Evolutionary conservation across 495 filamentous ascomycete genomes (phyloP), one percentile per base, ranked within the genome.

Genomic region (Astrocystis sublimbata): DNA sequence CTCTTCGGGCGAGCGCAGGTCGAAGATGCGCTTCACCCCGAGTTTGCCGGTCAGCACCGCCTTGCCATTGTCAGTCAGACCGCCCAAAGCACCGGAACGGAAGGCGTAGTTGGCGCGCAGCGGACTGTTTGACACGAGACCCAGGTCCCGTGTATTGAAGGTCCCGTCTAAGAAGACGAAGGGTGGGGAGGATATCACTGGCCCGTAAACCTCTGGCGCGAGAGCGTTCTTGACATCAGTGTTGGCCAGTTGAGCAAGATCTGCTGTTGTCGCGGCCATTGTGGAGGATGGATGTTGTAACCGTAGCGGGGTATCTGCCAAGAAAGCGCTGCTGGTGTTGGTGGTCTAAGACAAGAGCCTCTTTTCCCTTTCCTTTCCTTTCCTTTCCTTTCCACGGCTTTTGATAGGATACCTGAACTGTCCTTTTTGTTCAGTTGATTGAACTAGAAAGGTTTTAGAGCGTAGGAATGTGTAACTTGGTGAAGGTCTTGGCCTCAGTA

Each of bases 71-170:
- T 67, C 60, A n/a, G 53, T 64, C 24, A 84, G 52, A 49, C 62
- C 71, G 0, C 69, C 65, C 9, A 84, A 69, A 0, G 76, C 74
- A 50, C 81, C 85, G 4, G 79, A 84, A 58, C 81, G 86, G 73
- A 79, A 86, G 46, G 77, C 73, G 55, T 74, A 76, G 42, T 78
- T 76, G 0, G 78, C 69, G 6, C 77, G 76, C 24, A 86, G 45
- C 2, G 69, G 73, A 31, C 68, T 72, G 57, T 71, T 77, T 47
- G 75, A 68, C 3, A 79, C 74, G 35, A 76, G 76, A 64, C 82
- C 83, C 31, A 87, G 62, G 59, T 84, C 83, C 43, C 83, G 84
- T 33, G 84, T 73, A 67, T 87, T 86, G 71, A 80, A 76, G 26
- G 72, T 75, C 26, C 81, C 81, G 8, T 79, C 78, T 56, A 86